These are phyloP conservation scores for Trichocomaceae sp. DNA, from an alignment of 2,329 filamentous ascomycete species.

Conservation along the genomic window DNA sequence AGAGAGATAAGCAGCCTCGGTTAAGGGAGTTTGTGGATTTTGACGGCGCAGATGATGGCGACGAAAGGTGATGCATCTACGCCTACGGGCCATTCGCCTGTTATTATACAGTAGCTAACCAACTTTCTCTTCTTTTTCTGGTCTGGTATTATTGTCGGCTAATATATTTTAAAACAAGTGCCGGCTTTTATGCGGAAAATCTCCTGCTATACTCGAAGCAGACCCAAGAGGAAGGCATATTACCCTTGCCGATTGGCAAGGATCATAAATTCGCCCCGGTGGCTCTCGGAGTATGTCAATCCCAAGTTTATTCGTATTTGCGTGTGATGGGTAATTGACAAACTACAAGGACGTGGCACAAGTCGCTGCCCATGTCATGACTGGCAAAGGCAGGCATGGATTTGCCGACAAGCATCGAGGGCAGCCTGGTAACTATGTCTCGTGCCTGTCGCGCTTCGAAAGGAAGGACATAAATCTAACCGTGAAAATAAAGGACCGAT, in stretches of 20 bases:
- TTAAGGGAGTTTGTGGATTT: slow-evolving; percentile 48
- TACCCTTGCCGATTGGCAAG: slow-evolving; percentile 44
- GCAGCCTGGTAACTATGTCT: slow-evolving; percentile 41
- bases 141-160: background rate
- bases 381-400: slow-evolving; percentile 43
- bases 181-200: slow-evolving; percentile 48
- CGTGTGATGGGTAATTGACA: background rate
- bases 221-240: slow-evolving; percentile 37
- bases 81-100: slow-evolving; percentile 38
- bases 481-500: slow-evolving; percentile 33
- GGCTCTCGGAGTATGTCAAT: slow-evolving; percentile 38
- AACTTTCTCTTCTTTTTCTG: background rate
- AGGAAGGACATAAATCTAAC: background rate
- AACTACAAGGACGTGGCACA: slow-evolving; percentile 39
- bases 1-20: slow-evolving; percentile 42
- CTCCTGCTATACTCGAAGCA: slow-evolving; percentile 43
- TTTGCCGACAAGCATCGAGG: slow-evolving; percentile 47
- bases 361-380: slow-evolving; percentile 44
- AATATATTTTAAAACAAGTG: slow-evolving; percentile 25
- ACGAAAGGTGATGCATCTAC: slow-evolving; percentile 40
- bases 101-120: slow-evolving; percentile 40
- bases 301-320: background rate
- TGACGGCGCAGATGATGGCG: slow-evolving; percentile 38
- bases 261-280: slow-evolving; percentile 47
- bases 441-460: background rate